Conservation (phyloP, 1,284 basidiomycete genomes). For the Ceratobasidium sp. region DNA sequence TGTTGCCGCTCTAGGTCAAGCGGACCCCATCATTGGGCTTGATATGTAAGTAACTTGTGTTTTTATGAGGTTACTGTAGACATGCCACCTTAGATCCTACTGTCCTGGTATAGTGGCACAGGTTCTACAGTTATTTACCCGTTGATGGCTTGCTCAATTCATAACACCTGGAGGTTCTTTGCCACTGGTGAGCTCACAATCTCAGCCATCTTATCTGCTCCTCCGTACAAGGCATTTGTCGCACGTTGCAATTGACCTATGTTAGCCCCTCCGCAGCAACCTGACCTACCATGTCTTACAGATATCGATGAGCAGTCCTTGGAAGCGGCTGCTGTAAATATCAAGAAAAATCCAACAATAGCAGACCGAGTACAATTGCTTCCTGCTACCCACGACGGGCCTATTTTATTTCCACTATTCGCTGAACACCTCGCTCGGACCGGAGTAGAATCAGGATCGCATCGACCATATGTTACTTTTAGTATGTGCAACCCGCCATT, state of each 20-base stretch:
- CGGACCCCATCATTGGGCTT: conserved; percentile 56
- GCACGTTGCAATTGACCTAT: neutral
- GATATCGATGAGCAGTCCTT: conserved; percentile 79
- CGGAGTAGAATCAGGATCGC: conserved; percentile 8
- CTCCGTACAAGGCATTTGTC: neutral
- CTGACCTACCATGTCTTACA: conserved; percentile 52
- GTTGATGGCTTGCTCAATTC: conserved; percentile 74
- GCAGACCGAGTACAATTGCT: conserved; percentile 65
- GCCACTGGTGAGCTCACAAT: conserved; percentile 72
- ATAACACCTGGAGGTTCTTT: conserved; percentile 70
- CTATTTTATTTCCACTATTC: conserved; percentile 67
- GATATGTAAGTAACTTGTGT: conserved; percentile 60
- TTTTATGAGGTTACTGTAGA: neutral
- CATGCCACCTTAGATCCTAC: neutral
- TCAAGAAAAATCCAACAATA: conserved; percentile 67
- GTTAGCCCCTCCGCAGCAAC: conserved; percentile 16
- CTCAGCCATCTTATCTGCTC: neutral
- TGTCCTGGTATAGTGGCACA: conserved; percentile 74
- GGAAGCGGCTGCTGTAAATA: conserved; percentile 66
- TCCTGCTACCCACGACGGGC: conserved; percentile 58
- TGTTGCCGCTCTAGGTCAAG: conserved; percentile 51
- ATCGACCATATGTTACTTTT: conserved; percentile 68
- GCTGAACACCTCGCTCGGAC: conserved; percentile 45
- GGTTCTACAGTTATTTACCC: conserved; percentile 94
- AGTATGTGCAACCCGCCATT: conserved; percentile 98